phyloP scores from a whole-genome alignment of 495 filamentous ascomycete genomes.

The Xylaria acuta region DNA sequence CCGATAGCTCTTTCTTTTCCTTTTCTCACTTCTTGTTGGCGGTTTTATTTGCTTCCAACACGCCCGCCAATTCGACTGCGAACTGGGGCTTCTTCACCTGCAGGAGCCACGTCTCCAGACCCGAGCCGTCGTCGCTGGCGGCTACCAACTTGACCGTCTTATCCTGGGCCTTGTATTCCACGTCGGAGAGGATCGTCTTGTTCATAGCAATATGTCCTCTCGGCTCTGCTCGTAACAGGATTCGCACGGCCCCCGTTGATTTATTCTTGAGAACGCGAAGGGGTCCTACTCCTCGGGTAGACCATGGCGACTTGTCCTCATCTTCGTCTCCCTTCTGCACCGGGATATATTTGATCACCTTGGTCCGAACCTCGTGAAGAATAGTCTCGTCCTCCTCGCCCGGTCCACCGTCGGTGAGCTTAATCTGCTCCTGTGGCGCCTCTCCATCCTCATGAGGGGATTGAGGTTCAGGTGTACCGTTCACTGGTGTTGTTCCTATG shows the following conservation, averaged over 20 bases:
- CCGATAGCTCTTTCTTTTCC: neutral
- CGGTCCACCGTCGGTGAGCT: conserved; percentile 65
- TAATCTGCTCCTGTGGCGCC: conserved; percentile 62
- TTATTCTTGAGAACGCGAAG: conserved; percentile 72
- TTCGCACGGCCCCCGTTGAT: conserved; percentile 63
- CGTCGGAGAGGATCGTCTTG: conserved; percentile 61
- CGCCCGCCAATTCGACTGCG: conserved; percentile 54
- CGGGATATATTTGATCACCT: conserved; percentile 60
- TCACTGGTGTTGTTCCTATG: conserved; percentile 63
- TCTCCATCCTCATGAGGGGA: conserved; percentile 60
- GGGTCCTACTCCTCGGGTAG: conserved; percentile 66
- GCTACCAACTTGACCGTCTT: conserved; percentile 66
- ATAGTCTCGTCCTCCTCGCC: conserved; percentile 76
- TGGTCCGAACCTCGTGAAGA: conserved; percentile 67
- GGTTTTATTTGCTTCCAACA: conserved; percentile 55
- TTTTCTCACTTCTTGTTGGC: conserved; percentile 50
- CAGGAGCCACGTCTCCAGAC: conserved; percentile 67
- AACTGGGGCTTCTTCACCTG: conserved; percentile 62
- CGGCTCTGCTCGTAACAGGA: conserved; percentile 72
- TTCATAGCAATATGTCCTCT: conserved; percentile 74
- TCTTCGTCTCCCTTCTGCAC: conserved; percentile 45
- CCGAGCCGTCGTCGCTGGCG: conserved; percentile 54
- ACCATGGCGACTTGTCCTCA: conserved; percentile 58
- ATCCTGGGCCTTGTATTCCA: conserved; percentile 60
- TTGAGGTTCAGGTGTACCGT: conserved; percentile 65